These are phyloP conservation scores for Curvularia sp. DNA, from an alignment of 2,329 filamentous ascomycete species.

Conservation along the genomic window DNA sequence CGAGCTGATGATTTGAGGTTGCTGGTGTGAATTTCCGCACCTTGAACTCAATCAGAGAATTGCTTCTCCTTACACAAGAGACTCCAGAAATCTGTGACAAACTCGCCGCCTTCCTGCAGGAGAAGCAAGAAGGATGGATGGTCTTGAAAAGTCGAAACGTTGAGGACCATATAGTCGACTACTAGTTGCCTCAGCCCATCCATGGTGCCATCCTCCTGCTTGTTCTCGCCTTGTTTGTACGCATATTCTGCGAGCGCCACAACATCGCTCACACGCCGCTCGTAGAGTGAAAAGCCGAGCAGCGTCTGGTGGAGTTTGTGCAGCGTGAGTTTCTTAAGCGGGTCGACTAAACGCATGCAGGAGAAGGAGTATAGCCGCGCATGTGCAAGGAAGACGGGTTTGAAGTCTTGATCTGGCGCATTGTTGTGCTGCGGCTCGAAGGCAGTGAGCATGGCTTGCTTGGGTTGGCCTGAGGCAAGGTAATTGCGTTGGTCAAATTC, in stretches of 20 bases:
- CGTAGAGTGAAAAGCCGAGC: conserved; percentile 31
- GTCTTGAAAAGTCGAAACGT: conserved; percentile 28
- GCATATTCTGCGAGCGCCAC: conserved; percentile 36
- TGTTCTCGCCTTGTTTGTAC: conserved; percentile 25
- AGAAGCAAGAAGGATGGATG: conserved; percentile 25
- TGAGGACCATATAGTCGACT: conserved; percentile 33
- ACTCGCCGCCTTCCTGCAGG: conserved; percentile 38
- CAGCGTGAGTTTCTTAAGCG: conserved; percentile 34
- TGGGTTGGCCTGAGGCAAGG: not conserved
- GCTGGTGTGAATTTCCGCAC: not conserved
- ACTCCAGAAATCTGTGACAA: conserved; percentile 31
- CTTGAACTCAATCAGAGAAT: not conserved
- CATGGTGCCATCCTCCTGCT: conserved; percentile 18
- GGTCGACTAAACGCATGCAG: conserved; percentile 28
- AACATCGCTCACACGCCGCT: conserved; percentile 32
- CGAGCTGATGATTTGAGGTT: conserved; percentile 20
- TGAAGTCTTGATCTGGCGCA: conserved; percentile 24
- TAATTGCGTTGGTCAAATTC: conserved; percentile 7
- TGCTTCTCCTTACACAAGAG: not conserved
- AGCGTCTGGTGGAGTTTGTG: conserved; percentile 43
- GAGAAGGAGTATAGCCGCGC: conserved; percentile 42
- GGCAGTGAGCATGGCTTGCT: not conserved
- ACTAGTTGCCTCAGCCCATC: conserved; percentile 36
- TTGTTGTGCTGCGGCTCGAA: conserved; percentile 17
- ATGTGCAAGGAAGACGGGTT: conserved; percentile 38